Percentiles rank a stretch among this genome's conserved stretches.
Conservation (phyloP, 805 yeast species). For the Candida germanica region DNA sequence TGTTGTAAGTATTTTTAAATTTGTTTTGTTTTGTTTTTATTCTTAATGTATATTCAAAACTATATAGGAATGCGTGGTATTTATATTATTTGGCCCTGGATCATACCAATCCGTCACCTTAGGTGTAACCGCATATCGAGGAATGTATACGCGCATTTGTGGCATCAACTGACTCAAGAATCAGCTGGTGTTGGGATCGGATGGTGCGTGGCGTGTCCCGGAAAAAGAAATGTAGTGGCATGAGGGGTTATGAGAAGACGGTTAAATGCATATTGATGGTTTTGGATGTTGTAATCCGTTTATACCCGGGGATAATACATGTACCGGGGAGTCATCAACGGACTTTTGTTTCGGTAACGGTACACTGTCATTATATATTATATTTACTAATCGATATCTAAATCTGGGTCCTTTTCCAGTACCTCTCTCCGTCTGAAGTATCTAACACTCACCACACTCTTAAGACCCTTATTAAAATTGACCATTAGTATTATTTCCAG, state of each 20-base stretch:
- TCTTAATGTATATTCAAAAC: not conserved
- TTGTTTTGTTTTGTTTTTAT: constrained; percentile 1
- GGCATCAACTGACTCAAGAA: constrained; percentile 7
- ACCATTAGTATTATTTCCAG: constrained; percentile 14
- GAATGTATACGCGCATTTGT: constrained; percentile 3
- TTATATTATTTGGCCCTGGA: not conserved
- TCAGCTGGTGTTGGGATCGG: not conserved
- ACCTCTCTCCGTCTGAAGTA: constrained; percentile 1
- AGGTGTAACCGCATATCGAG: constrained; percentile 2
- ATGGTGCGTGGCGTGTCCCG: too few relatives aligned
- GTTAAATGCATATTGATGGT: not conserved
- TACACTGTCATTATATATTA: not conserved
- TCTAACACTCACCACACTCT: constrained; percentile 10
- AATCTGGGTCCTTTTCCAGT: constrained; percentile 1
- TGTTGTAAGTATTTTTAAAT: constrained; percentile 7
- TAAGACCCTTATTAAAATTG: constrained; percentile 21
- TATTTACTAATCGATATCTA: constrained; percentile 4
- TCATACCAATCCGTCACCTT: too few relatives aligned
- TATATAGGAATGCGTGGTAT: not conserved
- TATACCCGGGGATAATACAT: too few relatives aligned
- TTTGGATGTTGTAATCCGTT: too few relatives aligned
- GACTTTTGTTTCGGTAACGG: too few relatives aligned
- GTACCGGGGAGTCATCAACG: too few relatives aligned
- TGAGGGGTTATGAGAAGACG: not conserved
- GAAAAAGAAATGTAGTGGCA: not conserved